Conservation (phyloP, 768 basidiomycete genomes). For the Aureoboletus auriporus region DNA sequence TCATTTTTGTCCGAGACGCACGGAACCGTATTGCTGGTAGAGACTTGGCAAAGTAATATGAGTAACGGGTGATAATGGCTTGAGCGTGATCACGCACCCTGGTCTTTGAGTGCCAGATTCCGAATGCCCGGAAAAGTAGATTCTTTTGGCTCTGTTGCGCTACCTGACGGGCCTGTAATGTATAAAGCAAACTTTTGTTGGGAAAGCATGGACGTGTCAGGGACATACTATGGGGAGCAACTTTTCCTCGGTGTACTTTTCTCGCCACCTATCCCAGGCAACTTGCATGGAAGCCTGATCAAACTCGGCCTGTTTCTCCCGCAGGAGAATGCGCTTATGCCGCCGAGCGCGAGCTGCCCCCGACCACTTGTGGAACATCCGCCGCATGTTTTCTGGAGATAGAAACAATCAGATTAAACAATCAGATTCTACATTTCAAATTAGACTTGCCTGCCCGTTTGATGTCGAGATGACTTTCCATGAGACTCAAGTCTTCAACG, state of each 20-base stretch:
- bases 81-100: slow-evolving; percentile 40
- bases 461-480: slow-evolving; percentile 80
- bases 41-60: slow-evolving; percentile 42
- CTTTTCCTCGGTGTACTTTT: slow-evolving; percentile 59
- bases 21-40: slow-evolving; percentile 78
- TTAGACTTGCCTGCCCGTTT: slow-evolving; percentile 64
- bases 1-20: slow-evolving; percentile 54
- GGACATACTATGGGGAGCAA: slow-evolving; percentile 59
- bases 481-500: slow-evolving; percentile 68
- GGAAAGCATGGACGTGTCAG: not conserved
- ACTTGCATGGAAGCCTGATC: slow-evolving; percentile 45
- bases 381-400: slow-evolving; percentile 56
- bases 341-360: slow-evolving; percentile 53
- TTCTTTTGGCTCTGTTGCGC: slow-evolving; percentile 56
- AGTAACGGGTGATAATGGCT: slow-evolving; percentile 2
- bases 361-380: slow-evolving; percentile 70
- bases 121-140: slow-evolving; percentile 62
- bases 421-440: not conserved
- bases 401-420: not conserved
- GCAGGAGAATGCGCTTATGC: slow-evolving; percentile 57
- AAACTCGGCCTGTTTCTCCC: slow-evolving; percentile 60
- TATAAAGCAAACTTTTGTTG: slow-evolving; percentile 6
- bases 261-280: slow-evolving; percentile 81
- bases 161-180: slow-evolving; percentile 40
- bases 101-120: slow-evolving; percentile 72